phyloP scores from a whole-genome alignment of 768 basidiomycete species.

The Leccinum longicurvipes region DNA sequence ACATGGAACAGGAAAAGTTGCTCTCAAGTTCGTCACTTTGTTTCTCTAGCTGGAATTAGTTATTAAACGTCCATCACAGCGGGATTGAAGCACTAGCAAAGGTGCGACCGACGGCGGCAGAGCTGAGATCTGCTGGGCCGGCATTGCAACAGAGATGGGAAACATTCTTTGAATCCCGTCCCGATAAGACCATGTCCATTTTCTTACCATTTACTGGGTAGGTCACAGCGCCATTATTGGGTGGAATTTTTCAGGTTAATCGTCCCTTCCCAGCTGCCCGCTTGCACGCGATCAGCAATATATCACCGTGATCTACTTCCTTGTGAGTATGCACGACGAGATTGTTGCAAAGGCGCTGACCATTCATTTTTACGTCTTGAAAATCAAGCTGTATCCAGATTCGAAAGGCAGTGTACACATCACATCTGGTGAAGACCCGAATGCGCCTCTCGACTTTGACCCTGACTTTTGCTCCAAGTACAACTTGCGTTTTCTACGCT shows the following conservation, averaged over 20 bases:
- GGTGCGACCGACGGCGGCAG: conserved; percentile 47
- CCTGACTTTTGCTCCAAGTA: conserved; percentile 44
- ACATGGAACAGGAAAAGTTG: conserved; percentile 47
- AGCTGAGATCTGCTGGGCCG: conserved; percentile 45
- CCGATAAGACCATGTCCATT: neutral
- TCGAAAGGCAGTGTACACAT: conserved; percentile 50
- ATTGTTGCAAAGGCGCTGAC: neutral
- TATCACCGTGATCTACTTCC: conserved; percentile 3
- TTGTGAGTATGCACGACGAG: conserved; percentile 22
- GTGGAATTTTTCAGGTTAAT: neutral
- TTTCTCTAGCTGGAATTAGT: neutral
- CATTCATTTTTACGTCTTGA: neutral
- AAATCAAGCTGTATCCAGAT: conserved; percentile 39
- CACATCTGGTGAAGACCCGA: conserved; percentile 37
- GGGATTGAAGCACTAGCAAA: conserved; percentile 53
- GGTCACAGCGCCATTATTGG: neutral
- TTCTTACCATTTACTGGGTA: neutral
- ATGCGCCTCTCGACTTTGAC: conserved; percentile 43
- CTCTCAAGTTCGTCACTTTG: conserved; percentile 45
- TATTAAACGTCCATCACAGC: conserved; percentile 27
- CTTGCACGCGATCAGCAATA: neutral
- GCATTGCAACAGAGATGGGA: conserved; percentile 41
- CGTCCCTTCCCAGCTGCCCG: neutral
- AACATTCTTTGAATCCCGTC: neutral
- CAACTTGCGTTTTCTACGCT: neutral